These are phyloP conservation scores for Strombidium stylifer DNA, from an alignment of 73 alveolate genomes.

Conservation along the genomic window DNA sequence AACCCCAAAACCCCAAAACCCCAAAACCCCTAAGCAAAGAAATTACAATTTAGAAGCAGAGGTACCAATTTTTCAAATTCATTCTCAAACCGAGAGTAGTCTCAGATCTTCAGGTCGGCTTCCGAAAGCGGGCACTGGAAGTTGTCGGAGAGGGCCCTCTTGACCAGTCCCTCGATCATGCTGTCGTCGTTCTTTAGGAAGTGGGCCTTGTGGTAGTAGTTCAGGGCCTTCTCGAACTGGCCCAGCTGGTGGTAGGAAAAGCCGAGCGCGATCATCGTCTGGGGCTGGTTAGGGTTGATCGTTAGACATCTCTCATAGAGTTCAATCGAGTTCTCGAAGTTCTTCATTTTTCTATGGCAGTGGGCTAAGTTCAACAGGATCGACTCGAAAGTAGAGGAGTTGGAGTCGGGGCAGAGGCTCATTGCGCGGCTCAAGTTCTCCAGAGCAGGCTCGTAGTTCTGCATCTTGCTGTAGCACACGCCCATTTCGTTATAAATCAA, in stretches of 20 bases:
- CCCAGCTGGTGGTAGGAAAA: constrained; percentile 78
- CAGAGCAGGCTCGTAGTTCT: constrained; percentile 82
- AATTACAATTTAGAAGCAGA: not conserved
- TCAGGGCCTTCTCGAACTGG: constrained; percentile 79
- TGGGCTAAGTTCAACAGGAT: constrained; percentile 92
- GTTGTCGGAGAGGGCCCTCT: constrained; percentile 85
- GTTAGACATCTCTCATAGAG: constrained; percentile 74
- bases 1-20: not conserved
- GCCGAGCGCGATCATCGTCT: constrained; percentile 88
- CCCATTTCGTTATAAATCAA: constrained; percentile 97
- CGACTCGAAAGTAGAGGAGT: constrained; percentile 82
- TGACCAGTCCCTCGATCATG: constrained; percentile 83
- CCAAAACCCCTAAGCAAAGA: not conserved
- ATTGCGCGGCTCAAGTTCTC: constrained; percentile 80
- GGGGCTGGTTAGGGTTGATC: constrained; percentile 81
- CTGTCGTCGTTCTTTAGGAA: constrained; percentile 90
- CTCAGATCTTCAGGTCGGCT: not conserved
- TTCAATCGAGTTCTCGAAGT: constrained; percentile 55
- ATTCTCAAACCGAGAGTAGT: not conserved
- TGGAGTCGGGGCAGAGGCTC: constrained; percentile 84
- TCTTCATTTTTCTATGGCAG: constrained; percentile 82
- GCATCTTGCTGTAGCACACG: constrained; percentile 86
- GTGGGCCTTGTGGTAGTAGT: constrained; percentile 90
- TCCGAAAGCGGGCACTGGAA: constrained; percentile 43
- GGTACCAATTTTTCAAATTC: not conserved